Conservation (phyloP, 305 asterid genomes). For the Stenogyne calaminthoides region DNA sequence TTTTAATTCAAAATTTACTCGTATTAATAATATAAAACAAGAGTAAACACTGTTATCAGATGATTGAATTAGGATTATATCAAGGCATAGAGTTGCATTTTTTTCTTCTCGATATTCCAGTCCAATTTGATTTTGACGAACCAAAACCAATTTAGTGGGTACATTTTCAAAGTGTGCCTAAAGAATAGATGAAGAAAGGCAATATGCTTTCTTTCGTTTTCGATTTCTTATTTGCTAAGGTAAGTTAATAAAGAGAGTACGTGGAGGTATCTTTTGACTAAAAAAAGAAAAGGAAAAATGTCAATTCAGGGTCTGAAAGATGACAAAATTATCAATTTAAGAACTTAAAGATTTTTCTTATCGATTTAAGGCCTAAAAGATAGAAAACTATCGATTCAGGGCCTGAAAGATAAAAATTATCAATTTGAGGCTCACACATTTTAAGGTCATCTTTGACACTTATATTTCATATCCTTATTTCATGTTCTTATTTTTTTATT, state of each 20-base stretch:
- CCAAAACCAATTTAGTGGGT: slow-evolving; percentile 12
- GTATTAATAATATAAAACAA: neutral
- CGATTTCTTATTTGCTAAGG: slow-evolving; percentile 67
- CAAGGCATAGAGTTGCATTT: neutral
- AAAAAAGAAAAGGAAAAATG: too few relatives aligned
- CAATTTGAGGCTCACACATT: too few relatives aligned
- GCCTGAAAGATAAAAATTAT: too few relatives aligned
- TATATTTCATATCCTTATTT: too few relatives aligned
- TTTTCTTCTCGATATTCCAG: neutral
- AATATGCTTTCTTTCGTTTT: slow-evolving; percentile 32
- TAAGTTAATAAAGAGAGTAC: slow-evolving; percentile 11
- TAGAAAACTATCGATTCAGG: too few relatives aligned
- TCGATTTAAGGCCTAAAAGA: too few relatives aligned
- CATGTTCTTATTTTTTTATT: too few relatives aligned
- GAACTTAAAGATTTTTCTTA: too few relatives aligned
- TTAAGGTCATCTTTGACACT: too few relatives aligned
- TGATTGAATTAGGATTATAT: neutral
- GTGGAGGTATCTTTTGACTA: slow-evolving; percentile 40
- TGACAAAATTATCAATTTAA: too few relatives aligned
- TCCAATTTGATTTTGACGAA: slow-evolving; percentile 12
- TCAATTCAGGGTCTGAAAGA: too few relatives aligned
- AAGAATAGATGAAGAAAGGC: slow-evolving; percentile 31
- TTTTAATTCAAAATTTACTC: too few relatives aligned
- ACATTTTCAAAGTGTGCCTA: slow-evolving; percentile 11
- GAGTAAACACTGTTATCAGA: neutral